These are phyloP conservation scores for Leucogyrophana mollusca DNA, from an alignment of 768 basidiomycete genomes.

Conservation along the genomic window DNA sequence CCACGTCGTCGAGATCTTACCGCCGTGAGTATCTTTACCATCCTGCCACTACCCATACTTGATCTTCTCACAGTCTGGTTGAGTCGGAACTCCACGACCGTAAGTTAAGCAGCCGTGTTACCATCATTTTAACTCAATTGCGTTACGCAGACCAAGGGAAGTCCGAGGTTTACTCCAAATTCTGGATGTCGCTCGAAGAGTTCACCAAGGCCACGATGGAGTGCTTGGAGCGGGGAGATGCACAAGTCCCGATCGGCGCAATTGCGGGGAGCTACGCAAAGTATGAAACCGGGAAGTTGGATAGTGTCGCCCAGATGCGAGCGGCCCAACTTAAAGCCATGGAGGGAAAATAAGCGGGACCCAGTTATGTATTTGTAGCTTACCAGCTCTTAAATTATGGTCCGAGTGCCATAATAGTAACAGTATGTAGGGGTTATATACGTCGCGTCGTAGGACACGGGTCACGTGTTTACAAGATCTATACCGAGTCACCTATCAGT, in stretches of 20 bases:
- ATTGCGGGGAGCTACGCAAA: conserved; percentile 13
- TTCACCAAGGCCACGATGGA: conserved; percentile 41
- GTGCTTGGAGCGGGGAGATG: conserved; percentile 35
- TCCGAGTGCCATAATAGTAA: no score
- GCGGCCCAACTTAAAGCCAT: no score
- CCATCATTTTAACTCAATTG: conserved; percentile 41
- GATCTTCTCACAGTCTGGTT: conserved; percentile 38
- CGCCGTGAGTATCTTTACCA: conserved; percentile 44
- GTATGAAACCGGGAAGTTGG: conserved; percentile 30
- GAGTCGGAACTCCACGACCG: conserved; percentile 65
- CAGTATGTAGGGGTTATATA: no score
- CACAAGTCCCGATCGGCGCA: conserved; percentile 25
- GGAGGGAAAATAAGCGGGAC: no score
- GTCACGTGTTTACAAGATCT: no score
- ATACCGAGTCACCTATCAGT: no score
- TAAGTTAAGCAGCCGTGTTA: conserved; percentile 20
- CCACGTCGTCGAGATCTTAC: conserved; percentile 54
- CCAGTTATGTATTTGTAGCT: no score
- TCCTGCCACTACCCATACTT: background rate
- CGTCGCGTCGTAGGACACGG: no score
- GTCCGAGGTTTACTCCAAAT: conserved; percentile 43
- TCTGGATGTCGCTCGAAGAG: conserved; percentile 55
- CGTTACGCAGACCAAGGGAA: conserved; percentile 49
- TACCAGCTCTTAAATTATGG: no score
- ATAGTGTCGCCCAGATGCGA: conserved; percentile 2